Evolutionary conservation across 495 filamentous ascomycete genomes (phyloP).

Genomic region (Neohortaea acidophila): DNA sequence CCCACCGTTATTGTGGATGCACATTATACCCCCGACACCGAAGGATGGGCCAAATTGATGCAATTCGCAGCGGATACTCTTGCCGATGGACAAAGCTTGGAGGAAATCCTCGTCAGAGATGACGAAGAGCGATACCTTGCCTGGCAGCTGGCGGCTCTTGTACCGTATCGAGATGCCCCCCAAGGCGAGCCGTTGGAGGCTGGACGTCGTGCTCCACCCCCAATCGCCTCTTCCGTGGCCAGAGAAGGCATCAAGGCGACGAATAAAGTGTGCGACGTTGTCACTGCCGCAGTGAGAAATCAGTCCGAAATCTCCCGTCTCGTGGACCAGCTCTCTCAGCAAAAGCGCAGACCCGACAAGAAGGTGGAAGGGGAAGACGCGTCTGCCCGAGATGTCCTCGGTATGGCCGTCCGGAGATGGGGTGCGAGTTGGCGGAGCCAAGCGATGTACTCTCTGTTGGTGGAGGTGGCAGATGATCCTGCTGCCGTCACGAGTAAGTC

Average conservation of each 20-base stretch:
- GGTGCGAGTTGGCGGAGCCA: conserved; percentile 58
- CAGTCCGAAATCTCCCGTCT: conserved; percentile 42
- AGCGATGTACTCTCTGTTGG: conserved; percentile 46
- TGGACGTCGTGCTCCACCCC: conserved; percentile 35
- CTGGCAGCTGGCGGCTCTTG: conserved; percentile 60
- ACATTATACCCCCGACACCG: conserved; percentile 19
- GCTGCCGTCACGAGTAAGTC: conserved; percentile 1
- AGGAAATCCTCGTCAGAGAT: conserved; percentile 40
- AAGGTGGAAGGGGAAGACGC: conserved; percentile 20
- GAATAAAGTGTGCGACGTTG: conserved; percentile 51
- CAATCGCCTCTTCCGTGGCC: conserved; percentile 41
- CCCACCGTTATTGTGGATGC: conserved; percentile 27
- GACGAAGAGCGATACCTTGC: conserved; percentile 48
- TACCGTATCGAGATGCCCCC: conserved; percentile 56
- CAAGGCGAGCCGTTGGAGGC: conserved; percentile 26
- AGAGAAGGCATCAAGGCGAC: conserved; percentile 66
- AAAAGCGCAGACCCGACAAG: conserved; percentile 17
- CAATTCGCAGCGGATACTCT: conserved; percentile 26
- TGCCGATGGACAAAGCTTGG: conserved; percentile 30
- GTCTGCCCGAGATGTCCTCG: conserved; percentile 38
- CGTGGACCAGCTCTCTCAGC: conserved; percentile 35
- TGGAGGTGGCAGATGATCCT: conserved; percentile 6
- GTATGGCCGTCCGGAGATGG: conserved; percentile 68
- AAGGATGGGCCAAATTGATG: conserved; percentile 36
- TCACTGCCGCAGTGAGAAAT: conserved; percentile 48